These are phyloP conservation scores for Fusarium lyarnte DNA, from an alignment of 2,329 filamentous ascomycete genomes.

Conservation along the genomic window DNA sequence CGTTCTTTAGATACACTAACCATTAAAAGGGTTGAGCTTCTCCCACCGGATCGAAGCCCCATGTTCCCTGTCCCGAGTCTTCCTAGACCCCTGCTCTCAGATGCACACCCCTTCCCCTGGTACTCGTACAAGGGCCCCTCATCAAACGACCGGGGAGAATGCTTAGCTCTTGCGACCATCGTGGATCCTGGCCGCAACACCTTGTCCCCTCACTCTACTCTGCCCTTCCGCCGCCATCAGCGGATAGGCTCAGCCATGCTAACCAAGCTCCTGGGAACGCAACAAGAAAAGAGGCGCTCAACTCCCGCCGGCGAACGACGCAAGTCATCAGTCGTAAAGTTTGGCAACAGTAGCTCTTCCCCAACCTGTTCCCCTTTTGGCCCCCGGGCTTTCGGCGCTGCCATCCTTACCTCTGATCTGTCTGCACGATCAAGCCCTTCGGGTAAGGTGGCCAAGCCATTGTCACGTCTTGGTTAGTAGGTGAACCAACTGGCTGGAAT, in stretches of 20 bases:
- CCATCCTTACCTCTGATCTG: slow-evolving; percentile 21
- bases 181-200: slow-evolving; percentile 30
- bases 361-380: slow-evolving; percentile 21
- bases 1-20: not conserved
- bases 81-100: slow-evolving; percentile 16
- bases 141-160: slow-evolving; percentile 23
- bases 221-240: slow-evolving; percentile 46
- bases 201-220: slow-evolving; percentile 25
- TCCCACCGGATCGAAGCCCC: slow-evolving; percentile 25
- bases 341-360: slow-evolving; percentile 31
- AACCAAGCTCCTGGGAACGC: slow-evolving; percentile 47
- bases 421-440: slow-evolving; percentile 28
- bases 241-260: slow-evolving; percentile 49
- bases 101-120: slow-evolving; percentile 32
- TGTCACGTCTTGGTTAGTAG: slow-evolving; percentile 19
- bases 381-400: slow-evolving; percentile 4
- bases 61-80: slow-evolving; percentile 21
- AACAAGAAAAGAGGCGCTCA: slow-evolving; percentile 41
- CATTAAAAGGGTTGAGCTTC: slow-evolving; percentile 9
- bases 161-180: slow-evolving; percentile 32
- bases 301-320: slow-evolving; percentile 37
- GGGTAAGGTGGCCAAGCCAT: slow-evolving; percentile 35
- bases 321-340: slow-evolving; percentile 32
- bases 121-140: slow-evolving; percentile 1
- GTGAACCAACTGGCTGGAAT: slow-evolving; percentile 40